Evolutionary conservation across 176 grass and related monocot genomes (phyloP).

Genomic region (Juncus effusus): DNA sequence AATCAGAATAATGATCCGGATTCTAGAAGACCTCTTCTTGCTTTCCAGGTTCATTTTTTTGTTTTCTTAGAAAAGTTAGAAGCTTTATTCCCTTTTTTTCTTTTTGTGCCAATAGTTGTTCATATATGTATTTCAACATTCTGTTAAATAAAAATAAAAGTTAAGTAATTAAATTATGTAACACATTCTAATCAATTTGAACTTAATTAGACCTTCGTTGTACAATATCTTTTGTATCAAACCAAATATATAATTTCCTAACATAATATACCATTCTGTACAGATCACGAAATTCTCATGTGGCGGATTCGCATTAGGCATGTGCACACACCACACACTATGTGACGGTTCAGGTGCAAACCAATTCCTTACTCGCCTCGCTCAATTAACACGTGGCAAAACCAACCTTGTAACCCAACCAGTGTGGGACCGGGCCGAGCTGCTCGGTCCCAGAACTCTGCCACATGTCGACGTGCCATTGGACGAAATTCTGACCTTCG

Average conservation of each 20-base stretch:
- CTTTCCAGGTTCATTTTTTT: conserved; percentile 33
- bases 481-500: conserved; percentile 34
- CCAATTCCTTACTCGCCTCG: conserved; percentile 47
- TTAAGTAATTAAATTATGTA: too few relatives aligned
- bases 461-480: conserved; percentile 33
- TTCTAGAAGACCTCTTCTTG: conserved; percentile 14
- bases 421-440: conserved; percentile 44
- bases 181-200: too few relatives aligned
- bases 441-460: conserved; percentile 42
- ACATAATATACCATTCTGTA: too few relatives aligned
- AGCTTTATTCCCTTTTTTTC: too few relatives aligned
- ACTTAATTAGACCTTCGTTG: too few relatives aligned
- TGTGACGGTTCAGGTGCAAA: conserved; percentile 70
- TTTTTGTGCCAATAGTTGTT: too few relatives aligned
- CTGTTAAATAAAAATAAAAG: too few relatives aligned
- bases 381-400: conserved; percentile 31
- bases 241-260: too few relatives aligned
- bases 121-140: too few relatives aligned
- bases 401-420: conserved; percentile 1
- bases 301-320: conserved; percentile 54
- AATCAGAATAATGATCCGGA: not conserved
- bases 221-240: too few relatives aligned
- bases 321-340: conserved; percentile 62
- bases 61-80: too few relatives aligned
- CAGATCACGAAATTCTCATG: conserved; percentile 47